Evolutionary conservation across 1,284 basidiomycete species (phyloP).

Genomic region (Puccinia coronata): DNA sequence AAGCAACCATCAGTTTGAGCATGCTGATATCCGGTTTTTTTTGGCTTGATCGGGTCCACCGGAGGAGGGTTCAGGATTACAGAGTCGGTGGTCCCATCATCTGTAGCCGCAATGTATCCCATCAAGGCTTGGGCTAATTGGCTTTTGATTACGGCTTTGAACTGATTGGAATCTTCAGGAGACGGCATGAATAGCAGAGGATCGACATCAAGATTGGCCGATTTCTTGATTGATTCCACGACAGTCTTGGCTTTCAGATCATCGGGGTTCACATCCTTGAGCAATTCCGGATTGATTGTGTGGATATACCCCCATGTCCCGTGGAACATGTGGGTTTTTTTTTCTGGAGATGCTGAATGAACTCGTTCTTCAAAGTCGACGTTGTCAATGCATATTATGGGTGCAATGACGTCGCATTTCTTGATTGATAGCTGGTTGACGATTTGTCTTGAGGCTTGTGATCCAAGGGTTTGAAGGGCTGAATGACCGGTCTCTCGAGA

Average conservation of each 20-base stretch:
- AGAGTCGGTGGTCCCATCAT: neutral
- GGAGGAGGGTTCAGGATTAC: neutral
- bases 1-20: constrained; percentile 8
- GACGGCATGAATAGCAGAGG: neutral
- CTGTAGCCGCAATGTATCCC: neutral
- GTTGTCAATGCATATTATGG: constrained; percentile 14
- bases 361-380: neutral
- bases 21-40: neutral
- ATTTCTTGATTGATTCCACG: neutral
- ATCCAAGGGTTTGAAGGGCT: neutral
- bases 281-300: neutral
- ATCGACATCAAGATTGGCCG: neutral
- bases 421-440: neutral
- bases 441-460: neutral
- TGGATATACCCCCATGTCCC: constrained; percentile 9
- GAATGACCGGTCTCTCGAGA: neutral
- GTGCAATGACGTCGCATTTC: neutral
- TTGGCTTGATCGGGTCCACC: neutral
- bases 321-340: neutral
- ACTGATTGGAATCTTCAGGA: neutral
- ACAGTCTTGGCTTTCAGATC: too few relatives aligned
- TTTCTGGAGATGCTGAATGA: neutral
- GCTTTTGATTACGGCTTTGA: neutral
- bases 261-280: neutral
- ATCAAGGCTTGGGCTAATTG: neutral